phyloP scores from a whole-genome alignment of 495 filamentous ascomycete genomes.

The Glarea lozoyensis region DNA sequence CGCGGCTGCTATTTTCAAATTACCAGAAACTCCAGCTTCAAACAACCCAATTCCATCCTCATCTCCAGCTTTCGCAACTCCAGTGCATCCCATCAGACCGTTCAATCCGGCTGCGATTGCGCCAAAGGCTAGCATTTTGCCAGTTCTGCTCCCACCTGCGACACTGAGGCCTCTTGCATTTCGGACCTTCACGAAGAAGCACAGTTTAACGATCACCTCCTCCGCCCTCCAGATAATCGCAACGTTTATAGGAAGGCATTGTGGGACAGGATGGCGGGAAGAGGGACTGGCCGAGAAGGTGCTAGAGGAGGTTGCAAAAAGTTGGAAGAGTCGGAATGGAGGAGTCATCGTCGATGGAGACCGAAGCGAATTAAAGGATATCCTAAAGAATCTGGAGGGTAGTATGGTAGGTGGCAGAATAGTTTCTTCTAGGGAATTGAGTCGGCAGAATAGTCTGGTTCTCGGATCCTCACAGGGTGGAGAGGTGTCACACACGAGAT shows the following conservation, averaged over 20 bases:
- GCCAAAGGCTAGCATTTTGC: conserved; percentile 63
- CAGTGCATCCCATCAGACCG: conserved; percentile 61
- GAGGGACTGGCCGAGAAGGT: conserved; percentile 88
- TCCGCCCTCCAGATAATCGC: conserved; percentile 77
- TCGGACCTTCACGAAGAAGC: conserved; percentile 93
- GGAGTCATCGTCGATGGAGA: conserved; percentile 87
- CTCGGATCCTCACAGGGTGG: conserved; percentile 21
- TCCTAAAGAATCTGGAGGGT: conserved; percentile 72
- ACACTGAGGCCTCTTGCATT: conserved; percentile 88
- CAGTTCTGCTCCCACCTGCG: conserved; percentile 78
- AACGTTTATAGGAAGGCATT: conserved; percentile 82
- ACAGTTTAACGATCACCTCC: conserved; percentile 88
- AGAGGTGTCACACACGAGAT: conserved; percentile 16
- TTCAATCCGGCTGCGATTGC: conserved; percentile 39
- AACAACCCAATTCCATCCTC: conserved; percentile 61
- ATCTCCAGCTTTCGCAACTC: conserved; percentile 81
- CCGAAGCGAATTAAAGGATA: conserved; percentile 60
- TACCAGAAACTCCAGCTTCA: conserved; percentile 22
- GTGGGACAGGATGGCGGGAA: conserved; percentile 93
- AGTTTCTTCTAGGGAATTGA: conserved; percentile 34
- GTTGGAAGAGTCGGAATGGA: conserved; percentile 77
- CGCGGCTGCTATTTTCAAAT: conserved; percentile 19
- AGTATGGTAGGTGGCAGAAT: conserved; percentile 77
- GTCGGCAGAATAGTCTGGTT: conserved; percentile 50
- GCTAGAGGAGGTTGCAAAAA: conserved; percentile 80